Percentiles rank a stretch among this genome's conserved stretches.
These are phyloP conservation scores for Solanum sparsipilum DNA, from an alignment of 257 asterid genomes.

Conservation along the genomic window DNA sequence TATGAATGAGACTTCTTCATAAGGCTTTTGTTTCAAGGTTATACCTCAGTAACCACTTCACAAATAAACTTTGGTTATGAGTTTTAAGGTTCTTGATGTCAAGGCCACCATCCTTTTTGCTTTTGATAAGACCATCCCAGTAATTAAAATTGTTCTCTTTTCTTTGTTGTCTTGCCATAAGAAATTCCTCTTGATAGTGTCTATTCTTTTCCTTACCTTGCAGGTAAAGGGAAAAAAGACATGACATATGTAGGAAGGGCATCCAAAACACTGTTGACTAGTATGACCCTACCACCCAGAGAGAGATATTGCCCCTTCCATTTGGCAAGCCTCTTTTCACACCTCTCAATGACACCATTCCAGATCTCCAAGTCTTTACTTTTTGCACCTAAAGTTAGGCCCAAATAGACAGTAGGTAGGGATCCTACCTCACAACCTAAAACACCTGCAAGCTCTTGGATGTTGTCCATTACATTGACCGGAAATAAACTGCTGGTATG, in stretches of 20 bases:
- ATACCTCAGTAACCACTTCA: background rate
- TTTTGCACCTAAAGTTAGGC: background rate
- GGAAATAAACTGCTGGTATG: background rate
- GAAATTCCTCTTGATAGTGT: background rate
- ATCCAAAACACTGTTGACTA: background rate
- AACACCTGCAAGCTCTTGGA: background rate
- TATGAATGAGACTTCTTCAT: background rate
- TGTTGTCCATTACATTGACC: background rate
- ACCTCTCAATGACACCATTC: background rate
- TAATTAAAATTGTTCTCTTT: background rate
- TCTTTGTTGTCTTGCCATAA: background rate
- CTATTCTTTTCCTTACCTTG: background rate
- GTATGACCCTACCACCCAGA: background rate
- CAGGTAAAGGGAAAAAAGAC: background rate
- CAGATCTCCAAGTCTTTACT: background rate
- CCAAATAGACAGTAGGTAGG: background rate
- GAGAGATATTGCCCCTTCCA: background rate
- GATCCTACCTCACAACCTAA: background rate
- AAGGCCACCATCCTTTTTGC: background rate
- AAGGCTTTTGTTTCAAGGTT: background rate
- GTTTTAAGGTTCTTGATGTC: background rate
- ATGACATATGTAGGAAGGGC: background rate
- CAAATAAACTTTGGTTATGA: background rate
- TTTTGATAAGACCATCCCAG: background rate
- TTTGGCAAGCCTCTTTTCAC: background rate